Conservation (phyloP, 2,329 filamentous ascomycete species). For the Sporothrix luriei region DNA sequence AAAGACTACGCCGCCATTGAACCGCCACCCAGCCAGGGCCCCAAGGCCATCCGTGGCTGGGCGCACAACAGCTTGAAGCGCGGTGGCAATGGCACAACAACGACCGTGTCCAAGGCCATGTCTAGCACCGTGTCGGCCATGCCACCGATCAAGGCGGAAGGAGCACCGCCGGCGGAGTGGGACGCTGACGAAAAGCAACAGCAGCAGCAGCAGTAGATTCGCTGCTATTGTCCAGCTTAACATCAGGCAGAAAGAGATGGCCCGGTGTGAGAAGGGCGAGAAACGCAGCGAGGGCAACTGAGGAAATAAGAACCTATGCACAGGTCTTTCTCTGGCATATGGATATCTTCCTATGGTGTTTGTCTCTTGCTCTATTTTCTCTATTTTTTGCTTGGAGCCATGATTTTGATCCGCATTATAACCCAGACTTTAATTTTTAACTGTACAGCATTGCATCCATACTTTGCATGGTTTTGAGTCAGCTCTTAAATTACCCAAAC, state of each 20-base stretch:
- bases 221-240: neutral
- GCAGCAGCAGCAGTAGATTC: conserved; percentile 13
- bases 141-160: conserved; percentile 6
- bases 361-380: neutral
- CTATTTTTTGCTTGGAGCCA: neutral
- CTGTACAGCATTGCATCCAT: conserved; percentile 5
- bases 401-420: conserved; percentile 10
- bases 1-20: conserved; percentile 61
- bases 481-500: neutral
- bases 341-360: neutral
- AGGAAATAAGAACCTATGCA: neutral
- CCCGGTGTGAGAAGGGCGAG: neutral
- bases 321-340: neutral
- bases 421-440: conserved; percentile 7
- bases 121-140: conserved; percentile 11
- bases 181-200: conserved; percentile 17
- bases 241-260: neutral
- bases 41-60: conserved; percentile 61
- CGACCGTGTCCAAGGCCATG: conserved; percentile 21
- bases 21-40: conserved; percentile 58
- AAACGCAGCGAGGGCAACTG: neutral
- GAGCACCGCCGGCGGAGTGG: neutral
- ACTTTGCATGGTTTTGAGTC: neutral
- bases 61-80: conserved; percentile 51
- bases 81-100: conserved; percentile 33